These are phyloP conservation scores for Tulasnella sp. DNA, from an alignment of 768 basidiomycete genomes.

Conservation along the genomic window DNA sequence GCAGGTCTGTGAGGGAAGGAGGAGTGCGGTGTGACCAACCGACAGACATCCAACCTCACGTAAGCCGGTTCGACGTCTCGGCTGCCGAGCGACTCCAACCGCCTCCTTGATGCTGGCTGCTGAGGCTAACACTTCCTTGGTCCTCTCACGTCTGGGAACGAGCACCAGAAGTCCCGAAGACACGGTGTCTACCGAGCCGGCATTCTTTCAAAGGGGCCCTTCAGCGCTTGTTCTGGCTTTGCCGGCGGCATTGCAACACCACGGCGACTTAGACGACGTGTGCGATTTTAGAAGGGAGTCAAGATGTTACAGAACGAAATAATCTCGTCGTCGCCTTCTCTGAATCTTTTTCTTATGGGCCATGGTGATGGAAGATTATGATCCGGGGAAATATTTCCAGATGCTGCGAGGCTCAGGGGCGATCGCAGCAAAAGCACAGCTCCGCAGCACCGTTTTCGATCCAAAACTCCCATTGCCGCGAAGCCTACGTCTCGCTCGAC, in stretches of 20 bases:
- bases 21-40: conserved; percentile 3
- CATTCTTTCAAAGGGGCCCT: neutral
- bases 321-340: neutral
- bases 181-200: neutral
- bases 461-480: neutral
- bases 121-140: neutral
- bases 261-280: neutral
- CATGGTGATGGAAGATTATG: conserved; percentile 1
- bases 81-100: neutral
- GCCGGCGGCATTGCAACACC: neutral
- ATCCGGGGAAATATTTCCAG: conserved; percentile 10
- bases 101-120: neutral
- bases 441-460: conserved; percentile 13
- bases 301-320: neutral
- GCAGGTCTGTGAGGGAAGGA: neutral
- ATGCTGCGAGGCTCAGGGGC: conserved; percentile 7
- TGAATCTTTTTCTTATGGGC: neutral
- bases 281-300: neutral
- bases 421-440: conserved; percentile 4
- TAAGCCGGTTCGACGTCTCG: neutral
- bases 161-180: neutral
- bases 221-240: neutral
- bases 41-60: neutral
- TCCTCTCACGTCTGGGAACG: neutral
- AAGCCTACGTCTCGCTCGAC: neutral